A percentile compares a stretch with the other conserved stretches of the same genome.
Conservation (phyloP, 352 stramenopile species). For the Phytophthora uliginosa region DNA sequence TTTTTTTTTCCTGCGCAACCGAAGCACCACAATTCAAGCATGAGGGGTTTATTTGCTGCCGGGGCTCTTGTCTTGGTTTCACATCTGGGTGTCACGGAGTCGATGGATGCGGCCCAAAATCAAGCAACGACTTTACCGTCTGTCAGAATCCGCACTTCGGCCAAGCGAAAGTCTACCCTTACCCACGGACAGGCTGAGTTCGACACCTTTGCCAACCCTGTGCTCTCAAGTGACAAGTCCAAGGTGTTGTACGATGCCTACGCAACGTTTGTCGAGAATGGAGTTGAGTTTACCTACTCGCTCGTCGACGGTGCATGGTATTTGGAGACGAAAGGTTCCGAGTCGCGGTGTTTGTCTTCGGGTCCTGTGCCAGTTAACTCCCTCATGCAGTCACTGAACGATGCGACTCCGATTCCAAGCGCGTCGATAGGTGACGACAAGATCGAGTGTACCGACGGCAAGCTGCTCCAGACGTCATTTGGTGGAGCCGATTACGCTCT, state of each 20-base stretch:
- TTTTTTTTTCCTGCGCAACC: not conserved
- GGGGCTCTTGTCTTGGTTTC: not conserved
- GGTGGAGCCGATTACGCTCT: slow-evolving; percentile 15
- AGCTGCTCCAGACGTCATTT: slow-evolving; percentile 39
- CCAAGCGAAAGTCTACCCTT: slow-evolving; percentile 46
- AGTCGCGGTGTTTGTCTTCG: not conserved
- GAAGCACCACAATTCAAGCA: not conserved
- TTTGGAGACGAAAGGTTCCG: not conserved
- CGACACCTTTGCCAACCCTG: slow-evolving; percentile 44
- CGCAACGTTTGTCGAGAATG: slow-evolving; percentile 26
- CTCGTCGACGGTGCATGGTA: slow-evolving; percentile 32
- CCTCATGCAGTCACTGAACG: not conserved
- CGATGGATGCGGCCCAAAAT: not conserved
- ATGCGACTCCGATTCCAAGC: slow-evolving; percentile 14
- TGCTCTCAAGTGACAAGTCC: slow-evolving; percentile 27
- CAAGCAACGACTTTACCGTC: not conserved
- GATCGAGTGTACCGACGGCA: slow-evolving; percentile 35
- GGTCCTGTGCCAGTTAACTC: not conserved
- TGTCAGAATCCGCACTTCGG: slow-evolving; percentile 22
- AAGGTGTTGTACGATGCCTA: slow-evolving; percentile 44
- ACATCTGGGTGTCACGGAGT: not conserved
- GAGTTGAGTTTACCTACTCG: slow-evolving; percentile 16
- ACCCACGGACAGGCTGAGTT: slow-evolving; percentile 41
- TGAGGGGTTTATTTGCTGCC: not conserved
- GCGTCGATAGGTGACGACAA: slow-evolving; percentile 11